Evolutionary conservation across 345 rosid species (phyloP).

Genomic region (Syzygium grande): DNA sequence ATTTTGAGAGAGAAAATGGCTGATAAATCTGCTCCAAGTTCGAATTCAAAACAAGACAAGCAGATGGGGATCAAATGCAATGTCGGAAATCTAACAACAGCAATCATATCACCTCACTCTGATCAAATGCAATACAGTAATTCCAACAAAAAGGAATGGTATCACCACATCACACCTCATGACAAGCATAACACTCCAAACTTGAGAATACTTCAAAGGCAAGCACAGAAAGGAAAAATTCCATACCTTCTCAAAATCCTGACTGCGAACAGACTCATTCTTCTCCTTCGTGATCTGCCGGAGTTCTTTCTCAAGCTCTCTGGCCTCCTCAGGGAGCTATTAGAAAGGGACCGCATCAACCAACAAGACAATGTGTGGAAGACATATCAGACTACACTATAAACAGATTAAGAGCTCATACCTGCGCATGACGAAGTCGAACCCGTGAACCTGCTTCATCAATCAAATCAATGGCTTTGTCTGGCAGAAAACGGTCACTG

Average conservation of each 20-base stretch:
- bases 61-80: neutral
- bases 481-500: slow-evolving; percentile 98
- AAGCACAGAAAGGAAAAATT: neutral
- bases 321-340: slow-evolving; percentile 97
- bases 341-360: slow-evolving; percentile 3
- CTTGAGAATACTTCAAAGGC: neutral
- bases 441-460: slow-evolving; percentile 99
- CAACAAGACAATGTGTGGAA: neutral
- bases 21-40: neutral
- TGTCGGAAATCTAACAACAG: neutral
- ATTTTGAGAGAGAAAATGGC: neutral
- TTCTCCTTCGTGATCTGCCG: slow-evolving; percentile 90
- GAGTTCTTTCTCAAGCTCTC: slow-evolving; percentile 94
- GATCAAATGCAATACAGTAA: neutral
- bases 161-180: neutral
- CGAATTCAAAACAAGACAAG: neutral
- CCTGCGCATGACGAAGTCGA: slow-evolving; percentile 95
- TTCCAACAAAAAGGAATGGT: neutral
- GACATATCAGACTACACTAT: neutral
- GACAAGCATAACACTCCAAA: neutral
- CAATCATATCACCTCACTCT: neutral
- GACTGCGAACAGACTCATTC: slow-evolving; percentile 90
- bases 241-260: slow-evolving; percentile 95
- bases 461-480: slow-evolving; percentile 96
- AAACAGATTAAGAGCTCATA: slow-evolving; percentile 2